Percentiles rank a stretch among this genome's conserved stretches.
Evolutionary conservation across 208 protist genomes (phyloP).

Genomic region (Trypanosoma lewisi): DNA sequence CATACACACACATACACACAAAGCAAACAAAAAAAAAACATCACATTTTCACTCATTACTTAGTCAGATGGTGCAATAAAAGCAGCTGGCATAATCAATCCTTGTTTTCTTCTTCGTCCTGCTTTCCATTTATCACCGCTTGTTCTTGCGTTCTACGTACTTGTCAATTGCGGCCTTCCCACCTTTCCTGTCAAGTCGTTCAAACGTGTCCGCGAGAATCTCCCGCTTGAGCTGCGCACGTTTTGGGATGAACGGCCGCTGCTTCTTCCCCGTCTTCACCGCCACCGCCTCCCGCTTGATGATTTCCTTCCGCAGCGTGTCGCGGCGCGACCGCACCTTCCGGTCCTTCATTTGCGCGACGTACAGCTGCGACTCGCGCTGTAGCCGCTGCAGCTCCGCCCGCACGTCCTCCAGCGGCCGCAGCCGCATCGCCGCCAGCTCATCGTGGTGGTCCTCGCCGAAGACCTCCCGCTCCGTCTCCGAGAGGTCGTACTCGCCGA

Average conservation of each 20-base stretch:
- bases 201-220: conserved; percentile 70
- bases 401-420: conserved; percentile 50
- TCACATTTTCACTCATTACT: no score
- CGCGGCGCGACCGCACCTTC: conserved; percentile 35
- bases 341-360: conserved; percentile 38
- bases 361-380: conserved; percentile 74
- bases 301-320: conserved; percentile 45
- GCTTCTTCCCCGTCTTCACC: conserved; percentile 71
- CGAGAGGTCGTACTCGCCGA: conserved; percentile 83
- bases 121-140: conserved; percentile 17
- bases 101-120: not conserved
- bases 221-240: conserved; percentile 68
- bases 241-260: conserved; percentile 78
- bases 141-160: conserved; percentile 60
- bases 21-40: no score
- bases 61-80: no score
- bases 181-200: conserved; percentile 61
- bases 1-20: no score
- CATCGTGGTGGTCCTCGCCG: conserved; percentile 61
- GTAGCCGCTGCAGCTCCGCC: conserved; percentile 56
- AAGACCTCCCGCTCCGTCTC: conserved; percentile 76
- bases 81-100: not conserved
- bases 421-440: conserved; percentile 53
- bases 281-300: conserved; percentile 71
- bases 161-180: conserved; percentile 81